Evolutionary conservation across 1,284 basidiomycete genomes (phyloP).

Genomic region (Puccinia triticina): DNA sequence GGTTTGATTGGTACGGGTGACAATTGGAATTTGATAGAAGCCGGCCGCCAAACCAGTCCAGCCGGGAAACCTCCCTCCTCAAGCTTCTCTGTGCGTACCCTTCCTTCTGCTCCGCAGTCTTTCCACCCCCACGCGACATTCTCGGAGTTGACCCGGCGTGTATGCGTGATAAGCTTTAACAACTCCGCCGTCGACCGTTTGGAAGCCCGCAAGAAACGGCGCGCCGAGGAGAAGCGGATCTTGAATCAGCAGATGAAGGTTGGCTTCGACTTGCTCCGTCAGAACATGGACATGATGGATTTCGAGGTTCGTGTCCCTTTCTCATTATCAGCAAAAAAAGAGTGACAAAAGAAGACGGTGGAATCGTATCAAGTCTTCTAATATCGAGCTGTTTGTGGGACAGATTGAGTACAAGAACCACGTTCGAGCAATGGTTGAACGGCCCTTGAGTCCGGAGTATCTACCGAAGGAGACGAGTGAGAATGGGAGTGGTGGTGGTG

Average conservation of each 20-base stretch:
- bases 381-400: not conserved
- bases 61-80: constrained; percentile 39
- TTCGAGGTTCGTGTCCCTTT: constrained; percentile 29
- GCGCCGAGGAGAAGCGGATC: constrained; percentile 26
- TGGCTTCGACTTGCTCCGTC: constrained; percentile 39
- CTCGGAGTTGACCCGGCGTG: not conserved
- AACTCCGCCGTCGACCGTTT: constrained; percentile 19
- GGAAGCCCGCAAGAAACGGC: constrained; percentile 31
- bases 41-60: constrained; percentile 23
- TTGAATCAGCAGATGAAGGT: constrained; percentile 5
- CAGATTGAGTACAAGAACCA: constrained; percentile 51
- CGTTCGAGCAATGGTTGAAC: constrained; percentile 30
- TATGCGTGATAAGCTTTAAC: constrained; percentile 8
- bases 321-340: not conserved
- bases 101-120: too few relatives aligned
- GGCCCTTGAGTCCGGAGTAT: constrained; percentile 25
- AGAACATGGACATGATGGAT: constrained; percentile 42
- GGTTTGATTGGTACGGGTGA: not conserved
- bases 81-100: constrained; percentile 22
- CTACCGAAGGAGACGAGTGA: not conserved
- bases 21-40: constrained; percentile 6
- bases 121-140: not conserved
- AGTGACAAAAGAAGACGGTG: not conserved
- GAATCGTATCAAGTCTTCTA: not conserved
- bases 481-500: not conserved